Evolutionary conservation across 1,139 yeast species (phyloP), one percentile per base, ranked within the genome.

Genomic region (Saccharomyces hybrid): DNA sequence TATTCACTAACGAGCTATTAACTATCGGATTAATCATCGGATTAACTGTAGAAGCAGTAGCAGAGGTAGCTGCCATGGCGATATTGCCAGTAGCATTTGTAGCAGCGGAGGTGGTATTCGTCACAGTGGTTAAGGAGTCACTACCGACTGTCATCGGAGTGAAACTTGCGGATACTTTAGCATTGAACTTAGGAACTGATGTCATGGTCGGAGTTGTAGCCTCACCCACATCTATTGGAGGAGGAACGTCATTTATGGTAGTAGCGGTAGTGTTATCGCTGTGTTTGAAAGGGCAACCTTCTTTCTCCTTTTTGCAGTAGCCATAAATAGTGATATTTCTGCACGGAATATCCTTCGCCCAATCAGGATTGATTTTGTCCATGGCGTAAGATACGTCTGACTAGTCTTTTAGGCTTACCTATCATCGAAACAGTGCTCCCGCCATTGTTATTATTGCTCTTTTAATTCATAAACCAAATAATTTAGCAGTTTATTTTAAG

Each of bases 241-340:
- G 7, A 11, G 44, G 20, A 16, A 46, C 20, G 25, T 41, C 28
- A 14, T 26, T 23, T n/a, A 20, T 6, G 7, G 56, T 49, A 28
- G 53, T 51, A 32, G 59, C 56, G 28, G 46, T 59, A 41, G 27
- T 60, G 32, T 60, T 61, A 47, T 58, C 60, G 47, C 64, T 66
- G 57, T 89, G 96, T 54, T 82, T 83, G 68, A 88, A 89, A 2
- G 86, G 87, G 68, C 96, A 89, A 20, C 96, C 96, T 65, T 88
- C 89, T 62, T 87, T 87, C 62, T 88, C 93, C 72, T 81, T 89
- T 70, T 88, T 88, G 75, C 97, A 90, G 64, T 80, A 88, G 8
- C 96, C 97, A 72, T 88, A 90, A 50, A 88, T 88, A 52, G 85
- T 80, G 55, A 89, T 84, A 67, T 89, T 89, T 68, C 93, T 80